These are phyloP conservation scores for Zalaria sp. DNA, from an alignment of 2,329 filamentous ascomycete genomes.

Conservation along the genomic window DNA sequence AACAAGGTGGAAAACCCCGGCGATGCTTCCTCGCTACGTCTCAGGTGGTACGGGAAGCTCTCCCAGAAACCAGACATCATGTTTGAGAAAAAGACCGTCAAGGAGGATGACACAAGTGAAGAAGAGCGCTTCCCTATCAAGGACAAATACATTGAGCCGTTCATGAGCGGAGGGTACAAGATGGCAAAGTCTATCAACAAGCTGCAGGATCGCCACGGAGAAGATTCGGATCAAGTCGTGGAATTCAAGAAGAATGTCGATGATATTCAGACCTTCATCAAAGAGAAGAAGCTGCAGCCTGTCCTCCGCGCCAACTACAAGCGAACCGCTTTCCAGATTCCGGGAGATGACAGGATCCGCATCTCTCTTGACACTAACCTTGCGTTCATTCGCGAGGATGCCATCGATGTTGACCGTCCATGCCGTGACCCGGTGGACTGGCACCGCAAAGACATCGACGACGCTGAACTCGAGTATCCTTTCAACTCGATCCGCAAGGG, in stretches of 20 bases:
- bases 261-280: slow-evolving; percentile 68
- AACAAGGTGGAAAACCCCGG: slow-evolving; percentile 66
- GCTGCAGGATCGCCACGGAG: slow-evolving; percentile 62
- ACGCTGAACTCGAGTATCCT: slow-evolving; percentile 67
- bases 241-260: slow-evolving; percentile 58
- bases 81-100: slow-evolving; percentile 79
- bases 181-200: slow-evolving; percentile 86
- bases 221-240: slow-evolving; percentile 50
- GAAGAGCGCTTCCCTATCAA: slow-evolving; percentile 78
- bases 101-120: slow-evolving; percentile 60
- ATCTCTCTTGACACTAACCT: slow-evolving; percentile 89
- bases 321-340: slow-evolving; percentile 92
- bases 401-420: slow-evolving; percentile 68
- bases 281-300: slow-evolving; percentile 63
- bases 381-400: slow-evolving; percentile 64
- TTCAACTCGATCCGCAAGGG: slow-evolving; percentile 80
- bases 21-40: slow-evolving; percentile 67
- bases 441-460: slow-evolving; percentile 86
- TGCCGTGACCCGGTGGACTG: slow-evolving; percentile 80
- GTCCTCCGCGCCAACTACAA: slow-evolving; percentile 85
- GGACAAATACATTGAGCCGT: slow-evolving; percentile 81
- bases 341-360: slow-evolving; percentile 75
- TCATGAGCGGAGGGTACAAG: slow-evolving; percentile 74
- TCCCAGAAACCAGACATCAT: slow-evolving; percentile 64
- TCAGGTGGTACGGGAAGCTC: slow-evolving; percentile 86